Evolutionary conservation across 2,329 filamentous ascomycete genomes (phyloP), one percentile per base, ranked within the genome.

Genomic region (Penicillium frequentans): DNA sequence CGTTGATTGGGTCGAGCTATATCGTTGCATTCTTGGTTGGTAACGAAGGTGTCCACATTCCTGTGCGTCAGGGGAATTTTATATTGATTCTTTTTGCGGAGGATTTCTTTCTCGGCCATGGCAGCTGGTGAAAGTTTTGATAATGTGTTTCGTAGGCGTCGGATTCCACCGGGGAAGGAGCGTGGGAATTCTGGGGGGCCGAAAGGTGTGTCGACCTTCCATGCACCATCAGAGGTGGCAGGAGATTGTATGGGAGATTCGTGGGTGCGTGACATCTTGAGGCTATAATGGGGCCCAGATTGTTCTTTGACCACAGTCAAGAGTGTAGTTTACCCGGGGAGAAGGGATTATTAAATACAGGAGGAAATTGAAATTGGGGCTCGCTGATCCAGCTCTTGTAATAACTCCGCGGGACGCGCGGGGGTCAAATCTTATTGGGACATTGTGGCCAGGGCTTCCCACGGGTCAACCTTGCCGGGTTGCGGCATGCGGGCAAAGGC

Each of bases 1-100:
- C 79, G 63, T 65, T 80, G 76, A 84, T 87, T 57, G 78, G 75
- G 61, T 80, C 85, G 67, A 79, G 79, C 73, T 81, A 85, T 86
- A 83, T 88, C 72, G 14, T 67, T 61, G 31, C 65, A 66, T 59
- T 69, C 62, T 58, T 75, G 73, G 24, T 69, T 64, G 2, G 68
- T 70, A 50, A 73, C 64, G 16, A 76, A 68, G 3, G 63, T 72
- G 46, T 75, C 69, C 52, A 75, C 59, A 55, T 75, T 76, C 45
- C 72, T 64, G 49, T 73, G 64, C 0, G 73, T 75, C 57, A 75
- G 52, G 19, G 72, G 73, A 6, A 65, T 64, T 52, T 72, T 73
- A 63, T 64, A 68, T 45, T 67, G 64, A 51, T 70, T 74, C 59
- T 74, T 72, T 52, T 73, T 67, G 55, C 69, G 71, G 9, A 76